A percentile compares a stretch with the other conserved stretches of the same genome.
Conservation (phyloP, 129 eudicot species). For the Cynara cardunculus region DNA sequence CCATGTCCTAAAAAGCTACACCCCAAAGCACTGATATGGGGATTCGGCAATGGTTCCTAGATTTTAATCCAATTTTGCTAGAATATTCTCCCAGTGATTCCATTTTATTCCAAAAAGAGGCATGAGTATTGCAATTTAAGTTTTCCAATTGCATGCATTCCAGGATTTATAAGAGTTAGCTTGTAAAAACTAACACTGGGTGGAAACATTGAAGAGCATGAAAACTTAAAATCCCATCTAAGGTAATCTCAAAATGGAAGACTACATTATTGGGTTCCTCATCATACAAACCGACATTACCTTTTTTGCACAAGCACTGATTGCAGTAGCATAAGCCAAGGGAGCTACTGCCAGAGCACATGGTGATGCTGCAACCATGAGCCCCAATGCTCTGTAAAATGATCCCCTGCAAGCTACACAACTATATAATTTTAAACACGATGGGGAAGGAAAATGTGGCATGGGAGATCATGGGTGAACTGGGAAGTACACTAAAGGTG, state of each 20-base stretch:
- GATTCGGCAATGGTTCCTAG: too few relatives aligned
- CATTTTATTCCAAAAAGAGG: too few relatives aligned
- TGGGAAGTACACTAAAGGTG: neutral
- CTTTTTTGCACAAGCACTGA: conserved; percentile 97
- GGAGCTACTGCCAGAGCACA: conserved; percentile 99
- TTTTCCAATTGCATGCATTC: neutral
- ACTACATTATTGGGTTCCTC: neutral
- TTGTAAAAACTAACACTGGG: neutral
- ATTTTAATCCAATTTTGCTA: too few relatives aligned
- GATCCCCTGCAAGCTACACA: conserved; percentile 95
- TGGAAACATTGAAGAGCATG: too few relatives aligned
- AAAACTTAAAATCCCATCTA: too few relatives aligned
- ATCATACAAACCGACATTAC: conserved; percentile 28
- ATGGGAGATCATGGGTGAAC: neutral
- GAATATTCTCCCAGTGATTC: too few relatives aligned
- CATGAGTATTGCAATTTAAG: too few relatives aligned
- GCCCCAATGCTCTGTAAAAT: conserved; percentile 90
- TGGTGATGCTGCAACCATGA: conserved; percentile 99
- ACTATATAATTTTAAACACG: conserved; percentile 21
- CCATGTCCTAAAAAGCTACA: too few relatives aligned
- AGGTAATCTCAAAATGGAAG: too few relatives aligned
- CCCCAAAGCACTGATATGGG: too few relatives aligned
- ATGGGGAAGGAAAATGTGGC: conserved; percentile 12
- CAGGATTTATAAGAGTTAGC: neutral
- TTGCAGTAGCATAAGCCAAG: conserved; percentile 93